Base-by-base conservation (phyloP, 225 moss, liverwort and hornwort genomes). In the Straminergon stramineum region DNA sequence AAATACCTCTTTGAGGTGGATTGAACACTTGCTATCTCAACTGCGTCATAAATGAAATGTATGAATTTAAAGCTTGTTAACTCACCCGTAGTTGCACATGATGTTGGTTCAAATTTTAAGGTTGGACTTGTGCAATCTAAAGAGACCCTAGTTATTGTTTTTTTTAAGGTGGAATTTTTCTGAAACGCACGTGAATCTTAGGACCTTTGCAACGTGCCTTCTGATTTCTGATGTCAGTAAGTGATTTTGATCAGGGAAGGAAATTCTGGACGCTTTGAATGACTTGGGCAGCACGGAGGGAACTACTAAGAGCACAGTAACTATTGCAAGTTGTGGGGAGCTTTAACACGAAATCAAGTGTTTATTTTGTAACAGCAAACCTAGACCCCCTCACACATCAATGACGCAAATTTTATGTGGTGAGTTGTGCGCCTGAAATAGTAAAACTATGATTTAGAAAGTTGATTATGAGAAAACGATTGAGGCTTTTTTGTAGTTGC, bases 211-310 rank as follows among this genome's bases (percentile, higher is more conserved):
- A 86, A 15, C 21, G 10, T 19, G 52, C 35, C 28, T 79, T 51
- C 39, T 48, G 60, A n/a, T 66, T 68, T 83, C 66, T 66, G 26
- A 76, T 66, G 23, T 60, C 71, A 17, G 39, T 53, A 39, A 82
- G 70, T 83, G 87, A 32, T 80, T 89, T 77, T 76, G 86, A 79
- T 41, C 88, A 96, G 96, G 96, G 21, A 96, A 95, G 87, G 94
- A 95, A 51, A 68, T 96, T 88, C 81, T 96, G 93, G 94, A 94
- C 66, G 94, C 94, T 68, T 85, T 96, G 91, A 95, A 94, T 78
- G 93, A 92, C 81, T 86, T 95, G 89, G 96, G 96, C 89, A 96
- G 92, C 87, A 61, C 89, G 58, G 95, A 95, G 88, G 96, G 96
- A 66, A 91, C 93, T 18, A 96, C 96, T 4, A 95, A 92, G 85